Evolutionary conservation across 2,329 filamentous ascomycete species (phyloP), one percentile per base, ranked within the genome.

Genomic region (Verruconis gallopava): DNA sequence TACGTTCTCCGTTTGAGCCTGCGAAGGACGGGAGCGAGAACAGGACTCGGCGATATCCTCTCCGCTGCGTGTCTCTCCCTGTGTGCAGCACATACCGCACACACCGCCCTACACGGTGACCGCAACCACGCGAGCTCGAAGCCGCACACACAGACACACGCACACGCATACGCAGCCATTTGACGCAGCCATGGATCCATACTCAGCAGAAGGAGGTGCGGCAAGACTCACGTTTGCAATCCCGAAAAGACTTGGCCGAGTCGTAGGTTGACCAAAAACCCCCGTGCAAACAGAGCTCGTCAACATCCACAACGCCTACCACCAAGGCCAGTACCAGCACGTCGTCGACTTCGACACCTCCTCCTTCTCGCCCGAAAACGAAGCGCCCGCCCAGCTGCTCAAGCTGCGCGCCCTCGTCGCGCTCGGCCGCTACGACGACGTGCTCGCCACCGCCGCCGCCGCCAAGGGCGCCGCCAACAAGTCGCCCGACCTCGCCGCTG

Each of bases 301-400:
- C 56, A 78, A 76, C 66, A 74, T 79, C 56, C 73, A 77, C 65
- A 77, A 71, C 54, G 72, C 74, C 57, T 78, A 77, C 65, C 69
- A 77, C 62, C 73, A 76, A 61, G 86, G 84, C 57, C 88, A 93
- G 69, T 94, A 85, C 71, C 74, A 84, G 56, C 72, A 80, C 56
- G 88, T 93, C 49, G 63, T 93, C 62, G 81, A 91, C 66, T 93
- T 86, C 65, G 81, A 93, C 62, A 81, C 78, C 34, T 77, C 81
- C 4, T 70, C 78, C 46, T 81, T 96, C 56, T 91, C 84, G 35
- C 52, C 78, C 48, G 77, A 81, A 54, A 95, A 95, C 65, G 70
- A 71, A 37, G 70, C 86, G 12, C 76, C 85, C 33, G 82, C 84
- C 32, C 79, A 79, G 45, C 67, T 94, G 35, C 75, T 96, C 43